Conservation (phyloP, 2,329 filamentous ascomycete genomes). For the Epichloe typhina region DNA sequence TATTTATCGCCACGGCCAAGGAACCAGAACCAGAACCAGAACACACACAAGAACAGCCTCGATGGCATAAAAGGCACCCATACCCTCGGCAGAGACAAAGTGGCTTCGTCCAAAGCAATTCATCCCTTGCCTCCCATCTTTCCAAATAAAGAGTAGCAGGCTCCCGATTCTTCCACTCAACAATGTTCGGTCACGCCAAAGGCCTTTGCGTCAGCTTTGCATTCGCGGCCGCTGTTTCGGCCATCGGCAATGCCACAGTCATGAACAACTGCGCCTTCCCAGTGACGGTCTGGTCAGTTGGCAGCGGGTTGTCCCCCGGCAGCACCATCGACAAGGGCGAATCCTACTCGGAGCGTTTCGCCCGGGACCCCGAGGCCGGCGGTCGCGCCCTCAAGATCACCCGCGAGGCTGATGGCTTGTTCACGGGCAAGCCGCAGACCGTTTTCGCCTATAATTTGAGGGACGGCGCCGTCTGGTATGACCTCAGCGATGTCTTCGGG, state of each 20-base stretch:
- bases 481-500: slow-evolving; percentile 27
- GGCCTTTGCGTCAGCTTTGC: slow-evolving; percentile 4
- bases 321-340: slow-evolving; percentile 15
- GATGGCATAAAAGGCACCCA: too few relatives aligned
- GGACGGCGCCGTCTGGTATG: slow-evolving; percentile 23
- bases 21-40: too few relatives aligned
- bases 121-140: not conserved
- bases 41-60: too few relatives aligned
- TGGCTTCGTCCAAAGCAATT: not conserved
- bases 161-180: not conserved
- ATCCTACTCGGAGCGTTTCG: slow-evolving; percentile 21
- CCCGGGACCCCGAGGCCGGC: slow-evolving; percentile 22
- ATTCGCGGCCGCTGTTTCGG: slow-evolving; percentile 5
- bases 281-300: slow-evolving; percentile 28
- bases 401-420: slow-evolving; percentile 20
- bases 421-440: slow-evolving; percentile 26
- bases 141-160: not conserved
- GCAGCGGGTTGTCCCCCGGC: slow-evolving; percentile 14
- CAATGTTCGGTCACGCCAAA: slow-evolving; percentile 8
- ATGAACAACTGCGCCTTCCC: slow-evolving; percentile 22
- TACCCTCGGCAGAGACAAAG: too few relatives aligned
- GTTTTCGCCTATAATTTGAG: slow-evolving; percentile 27
- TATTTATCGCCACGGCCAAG: too few relatives aligned
- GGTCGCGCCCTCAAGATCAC: slow-evolving; percentile 28
- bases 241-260: slow-evolving; percentile 21